A percentile compares a stretch with the other conserved stretches of the same genome.
These are phyloP conservation scores for Glycine soja DNA, from an alignment of 306 rosid genomes.

Conservation along the genomic window DNA sequence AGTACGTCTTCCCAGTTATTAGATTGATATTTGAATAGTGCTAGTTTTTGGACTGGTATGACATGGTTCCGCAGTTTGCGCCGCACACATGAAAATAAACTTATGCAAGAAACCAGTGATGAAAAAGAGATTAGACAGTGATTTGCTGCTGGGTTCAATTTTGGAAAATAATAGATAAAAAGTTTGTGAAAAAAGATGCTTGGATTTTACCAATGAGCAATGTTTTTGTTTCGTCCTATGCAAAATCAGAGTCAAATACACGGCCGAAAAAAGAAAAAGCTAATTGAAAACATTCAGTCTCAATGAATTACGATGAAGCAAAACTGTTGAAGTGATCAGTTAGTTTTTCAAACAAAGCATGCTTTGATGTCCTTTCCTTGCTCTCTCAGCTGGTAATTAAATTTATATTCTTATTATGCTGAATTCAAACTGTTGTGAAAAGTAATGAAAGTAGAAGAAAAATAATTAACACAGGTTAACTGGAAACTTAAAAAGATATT, in stretches of 20 bases:
- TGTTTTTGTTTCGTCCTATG: not conserved
- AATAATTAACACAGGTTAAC: not conserved
- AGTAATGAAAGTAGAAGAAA: not conserved
- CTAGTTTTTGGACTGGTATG: slow-evolving; percentile 23
- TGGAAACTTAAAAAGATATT: too few species aligned
- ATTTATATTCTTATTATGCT: not conserved
- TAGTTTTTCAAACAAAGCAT: slow-evolving; percentile 5
- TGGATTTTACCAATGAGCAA: slow-evolving; percentile 13
- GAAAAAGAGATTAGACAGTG: slow-evolving; percentile 31
- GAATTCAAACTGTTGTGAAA: not conserved
- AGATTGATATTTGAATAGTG: slow-evolving; percentile 28
- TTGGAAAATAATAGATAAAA: not conserved
- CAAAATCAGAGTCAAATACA: not conserved
- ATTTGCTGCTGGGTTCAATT: not conserved
- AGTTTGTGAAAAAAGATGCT: slow-evolving; percentile 10
- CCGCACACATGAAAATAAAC: slow-evolving; percentile 37
- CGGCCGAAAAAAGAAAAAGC: not conserved
- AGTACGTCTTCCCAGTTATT: slow-evolving; percentile 14
- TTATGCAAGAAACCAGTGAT: not conserved
- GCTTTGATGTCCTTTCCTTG: not conserved
- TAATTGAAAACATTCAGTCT: not conserved
- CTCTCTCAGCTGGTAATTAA: not conserved
- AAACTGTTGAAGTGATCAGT: not conserved
- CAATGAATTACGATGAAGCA: not conserved
- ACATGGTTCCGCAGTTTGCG: slow-evolving; percentile 42